Evolutionary conservation across 768 basidiomycete genomes (phyloP), one percentile per base, ranked within the genome.

Genomic region (Leccinum aurantiacum): DNA sequence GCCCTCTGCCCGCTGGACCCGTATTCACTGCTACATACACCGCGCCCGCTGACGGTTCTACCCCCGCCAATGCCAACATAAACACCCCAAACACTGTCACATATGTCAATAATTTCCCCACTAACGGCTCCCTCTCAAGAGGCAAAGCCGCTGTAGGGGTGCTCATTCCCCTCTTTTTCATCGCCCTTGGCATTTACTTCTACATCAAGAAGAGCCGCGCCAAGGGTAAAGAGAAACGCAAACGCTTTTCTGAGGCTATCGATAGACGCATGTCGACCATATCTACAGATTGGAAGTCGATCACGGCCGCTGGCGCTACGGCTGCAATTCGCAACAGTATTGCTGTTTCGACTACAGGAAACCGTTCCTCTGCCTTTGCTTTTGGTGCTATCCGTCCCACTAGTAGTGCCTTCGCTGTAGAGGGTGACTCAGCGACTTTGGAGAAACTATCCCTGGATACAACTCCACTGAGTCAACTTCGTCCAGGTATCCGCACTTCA

Each of bases 231-330:
- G 77, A 81, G 29, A 80, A 88, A 70, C 79, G 82, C 67, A 80
- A 76, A 71, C 78, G 79, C 22, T 93, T 84, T 79, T 84, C 81
- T 44, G 80, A 86, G 69, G 82, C 78, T 10, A 72, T 93, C 71
- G 91, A 93, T 76, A 85, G 84, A 72, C 88, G 91, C 71, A 92
- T 93, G 91, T 88, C 85, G 2, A 89, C 87, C 53, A 90, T 92
- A 64, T 87, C 85, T 6, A 76, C 80, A 19, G 88, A 91, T 67
- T 93, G 91, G 91, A 88, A 87, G 71, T 79, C 81, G 48, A 85
- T 91, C 65, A 83, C 87, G 8, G 76, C 79, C 6, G 86, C 83
- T 4, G 91, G 89, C 52, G 91, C 90, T 1, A 77, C 79, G 22
- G 89, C 86, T 35, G 91, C 89, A 11, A 87, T 93, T 63, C 83